phyloP scores from a whole-genome alignment of 1,284 basidiomycete genomes.

The Trichosporon inkin region DNA sequence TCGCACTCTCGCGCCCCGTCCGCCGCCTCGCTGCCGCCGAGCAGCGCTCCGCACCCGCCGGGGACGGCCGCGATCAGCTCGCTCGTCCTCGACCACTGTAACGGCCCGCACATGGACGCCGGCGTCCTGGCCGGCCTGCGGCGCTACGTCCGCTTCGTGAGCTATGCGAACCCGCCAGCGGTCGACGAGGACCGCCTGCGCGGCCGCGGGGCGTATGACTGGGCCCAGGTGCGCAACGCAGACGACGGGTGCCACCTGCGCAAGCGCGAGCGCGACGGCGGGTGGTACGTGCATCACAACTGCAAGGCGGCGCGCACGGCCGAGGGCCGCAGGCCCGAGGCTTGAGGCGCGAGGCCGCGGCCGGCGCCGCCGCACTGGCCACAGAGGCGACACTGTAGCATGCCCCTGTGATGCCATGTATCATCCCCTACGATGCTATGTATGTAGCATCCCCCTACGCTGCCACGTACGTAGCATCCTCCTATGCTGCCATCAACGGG shows the following conservation, averaged over 20 bases:
- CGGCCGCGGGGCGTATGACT: slow-evolving; percentile 31
- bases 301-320: slow-evolving; percentile 11
- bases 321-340: not conserved
- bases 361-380: too few relatives aligned
- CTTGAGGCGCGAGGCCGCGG: not conserved
- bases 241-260: slow-evolving; percentile 12
- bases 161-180: slow-evolving; percentile 16
- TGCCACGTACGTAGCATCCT: too few relatives aligned
- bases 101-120: slow-evolving; percentile 24
- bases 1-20: not conserved
- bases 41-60: not conserved
- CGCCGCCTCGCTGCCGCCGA: not conserved
- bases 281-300: slow-evolving; percentile 17
- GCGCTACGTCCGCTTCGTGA: slow-evolving; percentile 29
- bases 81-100: slow-evolving; percentile 40
- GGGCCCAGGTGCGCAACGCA: slow-evolving; percentile 21
- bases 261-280: slow-evolving; percentile 9
- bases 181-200: slow-evolving; percentile 29
- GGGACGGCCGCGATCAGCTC: slow-evolving; percentile 25
- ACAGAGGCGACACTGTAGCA: too few relatives aligned
- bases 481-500: too few relatives aligned
- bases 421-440: too few relatives aligned
- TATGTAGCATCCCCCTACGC: too few relatives aligned
- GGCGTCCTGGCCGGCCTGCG: slow-evolving; percentile 19
- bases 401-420: too few relatives aligned